These are phyloP conservation scores for Santalum album DNA, from an alignment of 164 flowering plant genomes.

Conservation along the genomic window DNA sequence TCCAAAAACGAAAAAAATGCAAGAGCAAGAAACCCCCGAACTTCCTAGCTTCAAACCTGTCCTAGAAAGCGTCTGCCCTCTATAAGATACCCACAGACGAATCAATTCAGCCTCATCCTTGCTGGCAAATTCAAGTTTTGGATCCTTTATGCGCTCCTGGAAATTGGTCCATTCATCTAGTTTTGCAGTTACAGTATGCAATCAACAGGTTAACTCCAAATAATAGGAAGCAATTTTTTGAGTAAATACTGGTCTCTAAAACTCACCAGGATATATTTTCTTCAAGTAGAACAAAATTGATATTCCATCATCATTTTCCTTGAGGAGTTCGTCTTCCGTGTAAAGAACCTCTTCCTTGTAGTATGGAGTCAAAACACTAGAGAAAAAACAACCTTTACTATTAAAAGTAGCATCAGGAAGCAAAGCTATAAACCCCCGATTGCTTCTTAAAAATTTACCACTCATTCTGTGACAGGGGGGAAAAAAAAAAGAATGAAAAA, in stretches of 20 bases:
- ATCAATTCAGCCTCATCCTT: slow-evolving; percentile 30
- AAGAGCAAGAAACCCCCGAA: no score
- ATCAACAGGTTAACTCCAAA: slow-evolving; percentile 3
- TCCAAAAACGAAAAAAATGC: no score
- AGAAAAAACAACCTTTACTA: slow-evolving; percentile 1
- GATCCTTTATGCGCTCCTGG: slow-evolving; percentile 37
- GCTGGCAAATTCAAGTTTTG: slow-evolving; percentile 14
- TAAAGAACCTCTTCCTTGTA: slow-evolving; percentile 89
- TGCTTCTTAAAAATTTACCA: no score
- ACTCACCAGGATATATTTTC: slow-evolving; percentile 86
- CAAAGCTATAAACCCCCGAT: no score
- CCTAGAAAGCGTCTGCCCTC: slow-evolving; percentile 91
- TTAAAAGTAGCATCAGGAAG: no score
- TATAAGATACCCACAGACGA: slow-evolving; percentile 86
- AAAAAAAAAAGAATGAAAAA: no score
- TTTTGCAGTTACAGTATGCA: slow-evolving; percentile 8
- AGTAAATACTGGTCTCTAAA: slow-evolving; percentile 1
- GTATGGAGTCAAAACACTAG: slow-evolving; percentile 93
- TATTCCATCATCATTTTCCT: slow-evolving; percentile 97
- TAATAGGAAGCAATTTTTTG: slow-evolving; percentile 1
- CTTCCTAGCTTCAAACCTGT: slow-evolving; percentile 48
- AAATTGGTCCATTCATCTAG: slow-evolving; percentile 87
- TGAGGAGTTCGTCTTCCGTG: slow-evolving; percentile 67
- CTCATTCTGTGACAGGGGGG: no score
- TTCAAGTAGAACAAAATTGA: slow-evolving; percentile 76